Conservation (phyloP, 176 grass and related monocot genomes). For the Zea mays region Zm-B73-REFERENCE-NAM-5.0 NC_050101.1:82202001-82202500, state of each 20-base stretch:
- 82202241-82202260: neutral
- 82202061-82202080: neutral
- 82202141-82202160: neutral
- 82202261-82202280: neutral
- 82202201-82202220: neutral
- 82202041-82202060: neutral
- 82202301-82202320: neutral
- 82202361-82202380: neutral
- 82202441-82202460: neutral
- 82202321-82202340: neutral
- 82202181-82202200: neutral
- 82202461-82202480: neutral
- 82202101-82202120: neutral
- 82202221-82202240: neutral
- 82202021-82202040: neutral
- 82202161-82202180: neutral
- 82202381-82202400: neutral
- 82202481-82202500: slow-evolving; percentile 4
- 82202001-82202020: no score
- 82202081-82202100: neutral
- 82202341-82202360: neutral
- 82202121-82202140: neutral
- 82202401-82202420: neutral
- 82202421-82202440: neutral
- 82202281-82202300: neutral